Percentiles rank a stretch among this genome's conserved stretches.
Evolutionary conservation across 306 rosid genomes (phyloP).

Genomic region (Cajanus cajan): DNA sequence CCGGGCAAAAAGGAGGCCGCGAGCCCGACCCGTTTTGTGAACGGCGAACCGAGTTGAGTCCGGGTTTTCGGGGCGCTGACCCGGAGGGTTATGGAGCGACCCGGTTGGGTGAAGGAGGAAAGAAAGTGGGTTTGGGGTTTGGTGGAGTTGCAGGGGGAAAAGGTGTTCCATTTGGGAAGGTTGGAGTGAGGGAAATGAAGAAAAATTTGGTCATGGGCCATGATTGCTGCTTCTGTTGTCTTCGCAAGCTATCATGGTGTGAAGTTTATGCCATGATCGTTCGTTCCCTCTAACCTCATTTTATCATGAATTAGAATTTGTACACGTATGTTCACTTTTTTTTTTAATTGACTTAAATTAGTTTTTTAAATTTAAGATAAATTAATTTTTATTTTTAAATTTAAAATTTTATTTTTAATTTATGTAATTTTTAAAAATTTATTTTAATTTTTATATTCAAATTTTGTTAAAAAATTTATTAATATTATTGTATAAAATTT

Average conservation of each 20-base stretch:
- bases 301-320: too few species aligned
- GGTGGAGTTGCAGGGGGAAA: not conserved
- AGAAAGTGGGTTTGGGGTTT: constrained; percentile 18
- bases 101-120: not conserved
- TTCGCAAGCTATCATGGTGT: not conserved
- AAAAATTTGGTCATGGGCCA: not conserved
- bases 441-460: too few species aligned
- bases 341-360: too few species aligned
- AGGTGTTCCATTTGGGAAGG: not conserved
- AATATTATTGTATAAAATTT: too few species aligned
- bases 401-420: too few species aligned
- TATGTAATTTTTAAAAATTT: too few species aligned
- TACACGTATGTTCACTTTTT: too few species aligned
- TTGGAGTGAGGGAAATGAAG: not conserved
- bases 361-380: too few species aligned
- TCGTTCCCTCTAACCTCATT: not conserved
- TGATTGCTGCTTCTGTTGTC: not conserved
- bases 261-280: not conserved
- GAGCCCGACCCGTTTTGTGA: constrained; percentile 18
- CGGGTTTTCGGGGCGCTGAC: not conserved
- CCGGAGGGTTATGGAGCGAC: constrained; percentile 2
- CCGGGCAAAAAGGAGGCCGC: constrained; percentile 30
- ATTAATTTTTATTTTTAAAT: too few species aligned
- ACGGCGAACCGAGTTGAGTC: not conserved
- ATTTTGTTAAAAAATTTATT: too few species aligned